A percentile compares a stretch with the other conserved stretches of the same genome.
phyloP scores from a whole-genome alignment of 441 rosid species.

The Erysimum pusillum region DNA sequence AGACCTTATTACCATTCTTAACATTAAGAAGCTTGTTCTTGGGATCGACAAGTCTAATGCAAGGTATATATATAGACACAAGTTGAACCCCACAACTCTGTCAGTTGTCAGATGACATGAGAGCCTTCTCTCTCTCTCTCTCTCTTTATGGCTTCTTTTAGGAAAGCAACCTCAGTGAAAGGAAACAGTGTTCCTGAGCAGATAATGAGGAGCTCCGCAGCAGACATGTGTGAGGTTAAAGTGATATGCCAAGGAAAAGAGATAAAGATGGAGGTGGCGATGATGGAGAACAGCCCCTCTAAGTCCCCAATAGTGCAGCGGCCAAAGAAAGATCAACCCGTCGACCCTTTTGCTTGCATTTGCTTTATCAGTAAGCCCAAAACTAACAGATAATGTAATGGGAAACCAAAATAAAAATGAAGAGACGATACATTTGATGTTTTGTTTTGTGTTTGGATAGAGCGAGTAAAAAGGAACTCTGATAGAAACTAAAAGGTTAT shows the following conservation, averaged over 20 bases:
- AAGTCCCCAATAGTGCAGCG: conserved; percentile 28
- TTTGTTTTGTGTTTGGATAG: conserved; percentile 28
- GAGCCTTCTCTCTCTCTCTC: conserved; percentile 22
- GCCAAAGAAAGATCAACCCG: conserved; percentile 36
- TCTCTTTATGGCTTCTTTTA: conserved; percentile 24
- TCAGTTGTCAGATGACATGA: background rate
- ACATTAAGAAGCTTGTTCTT: conserved; percentile 77
- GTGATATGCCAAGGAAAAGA: conserved; percentile 70
- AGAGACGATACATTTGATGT: conserved; percentile 24
- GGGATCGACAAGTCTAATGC: conserved; percentile 70
- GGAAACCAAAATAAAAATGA: background rate
- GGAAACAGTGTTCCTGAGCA: conserved; percentile 68
- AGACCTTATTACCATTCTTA: conserved; percentile 76
- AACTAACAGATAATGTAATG: conserved; percentile 40
- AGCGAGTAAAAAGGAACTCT: conserved; percentile 12
- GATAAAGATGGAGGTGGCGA: conserved; percentile 40
- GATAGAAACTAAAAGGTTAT: conserved; percentile 29
- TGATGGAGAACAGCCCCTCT: conserved; percentile 34
- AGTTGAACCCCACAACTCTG: background rate
- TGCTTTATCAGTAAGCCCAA: conserved; percentile 63
- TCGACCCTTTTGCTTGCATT: conserved; percentile 59
- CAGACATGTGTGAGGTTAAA: conserved; percentile 64
- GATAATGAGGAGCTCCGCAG: conserved; percentile 57
- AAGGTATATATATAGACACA: conserved; percentile 52
- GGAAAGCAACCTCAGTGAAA: conserved; percentile 60